These are phyloP conservation scores for Annona squamosa DNA, from an alignment of 164 flowering plant genomes.

Conservation along the genomic window DNA sequence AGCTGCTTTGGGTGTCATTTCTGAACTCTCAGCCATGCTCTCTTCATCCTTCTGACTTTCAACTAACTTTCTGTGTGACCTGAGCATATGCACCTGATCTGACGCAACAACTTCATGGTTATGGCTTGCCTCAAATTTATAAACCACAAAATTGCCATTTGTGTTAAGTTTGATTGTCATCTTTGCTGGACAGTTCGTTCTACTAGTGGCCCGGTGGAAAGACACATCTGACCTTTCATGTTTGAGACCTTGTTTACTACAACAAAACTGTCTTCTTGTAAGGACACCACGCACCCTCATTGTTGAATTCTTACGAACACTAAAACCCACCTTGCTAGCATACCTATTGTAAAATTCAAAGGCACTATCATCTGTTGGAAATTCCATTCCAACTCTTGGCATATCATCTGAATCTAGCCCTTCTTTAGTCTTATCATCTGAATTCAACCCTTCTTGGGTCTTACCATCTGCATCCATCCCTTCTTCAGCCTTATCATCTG, in stretches of 20 bases:
- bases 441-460: no score
- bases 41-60: neutral
- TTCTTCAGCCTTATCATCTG: no score
- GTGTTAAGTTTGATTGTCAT: neutral
- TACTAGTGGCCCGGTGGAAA: neutral
- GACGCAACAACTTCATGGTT: neutral
- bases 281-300: neutral
- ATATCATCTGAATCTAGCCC: neutral
- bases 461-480: no score
- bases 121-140: neutral
- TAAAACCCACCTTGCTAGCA: constrained; percentile 1
- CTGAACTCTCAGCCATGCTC: neutral
- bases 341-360: constrained; percentile 5
- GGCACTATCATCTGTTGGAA: constrained; percentile 3
- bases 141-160: neutral
- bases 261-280: neutral
- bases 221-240: neutral
- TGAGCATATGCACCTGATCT: neutral
- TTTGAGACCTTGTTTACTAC: neutral
- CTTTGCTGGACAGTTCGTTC: neutral
- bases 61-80: constrained; percentile 12
- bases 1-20: neutral
- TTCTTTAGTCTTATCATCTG: no score
- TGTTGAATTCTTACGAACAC: neutral
- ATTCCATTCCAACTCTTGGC: constrained; percentile 2